Percentiles rank a stretch among this genome's conserved stretches.
These are phyloP conservation scores for Euryodendron excelsum DNA, from an alignment of 148 eudicot species.

Conservation along the genomic window DNA sequence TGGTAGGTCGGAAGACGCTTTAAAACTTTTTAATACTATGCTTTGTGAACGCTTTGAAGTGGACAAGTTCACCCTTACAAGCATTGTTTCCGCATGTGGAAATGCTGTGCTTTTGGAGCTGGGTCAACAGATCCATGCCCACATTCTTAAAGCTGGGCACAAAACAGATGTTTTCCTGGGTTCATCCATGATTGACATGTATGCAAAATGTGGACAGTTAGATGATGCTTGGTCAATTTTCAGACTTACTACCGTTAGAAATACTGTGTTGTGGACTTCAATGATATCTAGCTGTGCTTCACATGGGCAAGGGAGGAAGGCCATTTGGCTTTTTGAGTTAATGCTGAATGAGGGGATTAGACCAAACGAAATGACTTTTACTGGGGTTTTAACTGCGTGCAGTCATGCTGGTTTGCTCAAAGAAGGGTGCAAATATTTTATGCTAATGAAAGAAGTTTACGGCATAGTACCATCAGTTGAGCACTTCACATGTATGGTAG, in stretches of 20 bases:
- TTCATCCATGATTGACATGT: constrained; percentile 85
- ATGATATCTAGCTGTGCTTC: constrained; percentile 64
- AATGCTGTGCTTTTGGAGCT: constrained; percentile 60
- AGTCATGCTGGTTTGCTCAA: constrained; percentile 66
- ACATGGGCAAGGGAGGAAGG: constrained; percentile 67
- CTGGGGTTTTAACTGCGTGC: constrained; percentile 66
- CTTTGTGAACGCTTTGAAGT: constrained; percentile 41
- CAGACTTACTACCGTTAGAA: constrained; percentile 34
- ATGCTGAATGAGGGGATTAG: constrained; percentile 54
- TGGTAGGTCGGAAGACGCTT: constrained; percentile 59
- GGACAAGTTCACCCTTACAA: constrained; percentile 64
- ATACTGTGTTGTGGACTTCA: constrained; percentile 67
- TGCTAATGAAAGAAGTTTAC: constrained; percentile 60
- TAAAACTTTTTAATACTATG: constrained; percentile 52
- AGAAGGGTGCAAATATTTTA: constrained; percentile 66
- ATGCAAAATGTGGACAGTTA: constrained; percentile 76
- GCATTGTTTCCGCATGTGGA: constrained; percentile 56
- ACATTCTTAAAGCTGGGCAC: constrained; percentile 48
- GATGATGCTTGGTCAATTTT: constrained; percentile 54
- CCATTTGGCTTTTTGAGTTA: constrained; percentile 46
- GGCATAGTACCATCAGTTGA: constrained; percentile 52
- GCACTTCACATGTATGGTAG: constrained; percentile 81
- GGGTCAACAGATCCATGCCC: constrained; percentile 70
- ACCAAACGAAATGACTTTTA: constrained; percentile 73
- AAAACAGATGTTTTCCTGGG: constrained; percentile 45